Evolutionary conservation across 768 basidiomycete genomes (phyloP).

Genomic region (Russula foetens): DNA sequence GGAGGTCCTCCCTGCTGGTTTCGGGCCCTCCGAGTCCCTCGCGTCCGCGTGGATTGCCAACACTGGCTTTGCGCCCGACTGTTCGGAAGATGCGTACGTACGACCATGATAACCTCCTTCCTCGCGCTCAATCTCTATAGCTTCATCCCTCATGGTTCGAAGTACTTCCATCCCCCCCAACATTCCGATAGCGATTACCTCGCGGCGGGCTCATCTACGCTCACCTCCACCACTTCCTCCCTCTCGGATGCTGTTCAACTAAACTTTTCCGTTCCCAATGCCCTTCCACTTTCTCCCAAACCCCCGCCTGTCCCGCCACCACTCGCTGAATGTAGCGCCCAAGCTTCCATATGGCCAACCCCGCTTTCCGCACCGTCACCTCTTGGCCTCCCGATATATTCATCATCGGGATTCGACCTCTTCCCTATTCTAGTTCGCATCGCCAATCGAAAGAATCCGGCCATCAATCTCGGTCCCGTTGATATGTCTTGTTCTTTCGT

Average conservation of each 20-base stretch:
- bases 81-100: slow-evolving; percentile 14
- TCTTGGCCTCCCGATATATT: slow-evolving; percentile 61
- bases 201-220: background rate
- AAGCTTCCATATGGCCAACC: background rate
- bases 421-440: slow-evolving; percentile 76
- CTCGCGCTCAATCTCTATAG: slow-evolving; percentile 3
- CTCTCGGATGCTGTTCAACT: slow-evolving; percentile 8
- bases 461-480: slow-evolving; percentile 77
- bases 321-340: background rate
- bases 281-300: background rate
- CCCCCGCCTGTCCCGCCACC: background rate
- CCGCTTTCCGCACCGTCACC: slow-evolving; percentile 23
- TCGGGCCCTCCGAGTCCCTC: slow-evolving; percentile 11
- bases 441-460: slow-evolving; percentile 62
- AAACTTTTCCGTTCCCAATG: background rate
- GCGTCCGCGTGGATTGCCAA: slow-evolving; percentile 19
- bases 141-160: background rate
- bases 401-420: slow-evolving; percentile 85
- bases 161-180: slow-evolving; percentile 2
- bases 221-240: background rate
- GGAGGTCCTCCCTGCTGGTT: slow-evolving; percentile 47
- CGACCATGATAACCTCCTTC: background rate
- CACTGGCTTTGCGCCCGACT: slow-evolving; percentile 6
- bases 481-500: slow-evolving; percentile 91
- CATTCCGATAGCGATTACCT: background rate